Percentiles rank a stretch among this genome's conserved stretches.
These are phyloP conservation scores for Kodamaea suecica DNA, from an alignment of 1,139 yeast species.

Conservation along the genomic window DNA sequence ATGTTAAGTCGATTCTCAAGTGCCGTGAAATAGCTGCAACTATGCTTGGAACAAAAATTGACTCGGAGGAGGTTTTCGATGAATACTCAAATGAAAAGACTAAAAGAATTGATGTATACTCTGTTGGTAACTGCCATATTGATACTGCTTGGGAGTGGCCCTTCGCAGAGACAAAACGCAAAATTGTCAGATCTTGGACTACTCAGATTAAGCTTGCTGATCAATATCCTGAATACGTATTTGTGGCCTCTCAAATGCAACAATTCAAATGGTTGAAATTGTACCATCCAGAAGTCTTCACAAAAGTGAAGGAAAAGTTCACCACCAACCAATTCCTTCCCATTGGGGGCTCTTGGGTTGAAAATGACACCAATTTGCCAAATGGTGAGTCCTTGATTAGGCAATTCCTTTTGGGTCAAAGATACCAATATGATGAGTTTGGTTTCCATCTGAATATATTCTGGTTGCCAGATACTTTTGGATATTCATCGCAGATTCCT, in stretches of 20 bases:
- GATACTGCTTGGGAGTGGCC: slow-evolving; percentile 99
- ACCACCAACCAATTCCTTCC: slow-evolving; percentile 77
- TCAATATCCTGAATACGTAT: slow-evolving; percentile 85
- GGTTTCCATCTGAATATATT: slow-evolving; percentile 71
- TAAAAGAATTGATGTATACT: slow-evolving; percentile 55
- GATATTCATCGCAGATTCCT: slow-evolving; percentile 92
- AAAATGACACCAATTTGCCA: slow-evolving; percentile 93
- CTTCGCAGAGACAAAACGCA: slow-evolving; percentile 89
- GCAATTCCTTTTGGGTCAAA: slow-evolving; percentile 87
- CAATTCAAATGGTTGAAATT: slow-evolving; percentile 88
- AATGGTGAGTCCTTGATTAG: slow-evolving; percentile 86
- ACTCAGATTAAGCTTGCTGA: slow-evolving; percentile 84
- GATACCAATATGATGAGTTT: slow-evolving; percentile 75
- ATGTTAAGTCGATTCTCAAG: slow-evolving; percentile 44
- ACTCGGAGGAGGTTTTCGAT: slow-evolving; percentile 60
- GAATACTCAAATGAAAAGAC: slow-evolving; percentile 18
- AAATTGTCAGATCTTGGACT: slow-evolving; percentile 93
- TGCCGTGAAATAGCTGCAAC: slow-evolving; percentile 68
- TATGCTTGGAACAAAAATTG: slow-evolving; percentile 62
- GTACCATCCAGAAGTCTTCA: slow-evolving; percentile 79
- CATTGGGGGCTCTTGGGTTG: slow-evolving; percentile 97
- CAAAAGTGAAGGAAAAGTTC: slow-evolving; percentile 61
- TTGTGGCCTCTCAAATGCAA: slow-evolving; percentile 95
- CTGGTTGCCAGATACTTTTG: slow-evolving; percentile 98
- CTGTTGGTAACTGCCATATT: slow-evolving; percentile 92